Evolutionary conservation across 257 asterid species (phyloP), one percentile per base, ranked within the genome.

Genomic region (Anisodus acutangulus): DNA sequence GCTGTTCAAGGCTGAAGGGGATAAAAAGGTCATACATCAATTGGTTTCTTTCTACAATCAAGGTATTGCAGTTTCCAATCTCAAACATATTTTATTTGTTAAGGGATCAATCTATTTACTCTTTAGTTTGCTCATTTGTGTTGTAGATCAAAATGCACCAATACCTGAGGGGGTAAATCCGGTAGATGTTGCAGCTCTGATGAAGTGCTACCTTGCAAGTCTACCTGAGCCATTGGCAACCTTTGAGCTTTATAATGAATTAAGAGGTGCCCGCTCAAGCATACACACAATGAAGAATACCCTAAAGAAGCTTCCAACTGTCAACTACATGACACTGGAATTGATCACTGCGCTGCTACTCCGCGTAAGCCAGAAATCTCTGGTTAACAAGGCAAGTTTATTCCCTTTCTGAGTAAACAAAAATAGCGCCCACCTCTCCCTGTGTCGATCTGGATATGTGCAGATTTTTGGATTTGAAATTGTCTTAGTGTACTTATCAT

Each of bases 251-350:
- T 92, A 90, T 86, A 81, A 87, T 68, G 97, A 95, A 74, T 88
- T 95, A 86, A 91, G 90, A 89, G 86, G 86, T 87, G 95, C 97
- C 53, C 96, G 95, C 22, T 92, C 95, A 76, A 91, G 90, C 89
- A 86, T 92, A 83, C 90, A 86, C 62, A 81, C 67, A 82, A 90
- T 94, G 97, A 90, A 94, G 90, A 92, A 91, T 89, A 88, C 90
- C 83, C 89, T 94, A 86, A 94, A 93, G 93, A 92, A 88, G 83
- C 94, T 95, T 87, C 90, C 99, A 12, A 94, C 95, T 64, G 99
- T 92, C 85, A 95, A 93, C 87, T 95, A 90, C 87, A 94, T 95
- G 98, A 94, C 98, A 5, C 87, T 94, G 84, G 99, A 95, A 89
- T 87, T 95, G 87, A 86, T 94, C 72, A 95, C 98, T 22, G 97